phyloP scores from a whole-genome alignment of 2,329 filamentous ascomycete genomes.

The Ophiostoma perfectum region DNA sequence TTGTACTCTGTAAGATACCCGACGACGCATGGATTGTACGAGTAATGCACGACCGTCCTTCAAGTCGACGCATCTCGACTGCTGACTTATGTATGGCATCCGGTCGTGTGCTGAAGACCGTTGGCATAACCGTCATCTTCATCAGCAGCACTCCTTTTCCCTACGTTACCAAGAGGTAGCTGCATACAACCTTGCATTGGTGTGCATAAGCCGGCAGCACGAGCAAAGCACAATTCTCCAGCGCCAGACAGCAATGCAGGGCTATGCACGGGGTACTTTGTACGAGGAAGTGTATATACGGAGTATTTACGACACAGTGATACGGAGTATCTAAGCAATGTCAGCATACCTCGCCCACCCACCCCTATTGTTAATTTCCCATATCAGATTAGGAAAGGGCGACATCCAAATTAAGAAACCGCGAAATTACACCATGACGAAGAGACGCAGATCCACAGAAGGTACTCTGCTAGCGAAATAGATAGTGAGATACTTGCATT shows the following conservation, averaged over 20 bases:
- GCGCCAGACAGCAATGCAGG: not conserved
- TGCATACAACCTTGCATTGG: slow-evolving; percentile 5
- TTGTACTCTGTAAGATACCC: too few relatives aligned
- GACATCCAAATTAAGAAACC: slow-evolving; percentile 4
- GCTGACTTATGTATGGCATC: too few relatives aligned
- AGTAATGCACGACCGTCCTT: too few relatives aligned
- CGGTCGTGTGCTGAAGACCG: not conserved
- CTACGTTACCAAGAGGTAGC: not conserved
- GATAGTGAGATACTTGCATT: not conserved
- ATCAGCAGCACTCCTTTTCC: not conserved
- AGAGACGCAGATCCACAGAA: not conserved
- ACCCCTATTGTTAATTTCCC: slow-evolving; percentile 4
- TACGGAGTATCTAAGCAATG: too few relatives aligned
- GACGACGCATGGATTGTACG: too few relatives aligned
- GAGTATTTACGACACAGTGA: too few relatives aligned
- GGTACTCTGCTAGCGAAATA: not conserved
- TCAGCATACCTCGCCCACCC: too few relatives aligned
- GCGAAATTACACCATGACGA: slow-evolving; percentile 9
- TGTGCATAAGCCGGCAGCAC: not conserved
- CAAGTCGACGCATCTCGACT: too few relatives aligned
- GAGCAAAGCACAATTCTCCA: not conserved
- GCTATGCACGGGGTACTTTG: not conserved
- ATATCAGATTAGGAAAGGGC: slow-evolving; percentile 1
- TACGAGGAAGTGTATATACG: too few relatives aligned
- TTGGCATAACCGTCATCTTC: not conserved